A percentile compares a stretch with the other conserved stretches of the same genome.
Conservation (phyloP, 305 asterid species). For the Withania somnifera region DNA sequence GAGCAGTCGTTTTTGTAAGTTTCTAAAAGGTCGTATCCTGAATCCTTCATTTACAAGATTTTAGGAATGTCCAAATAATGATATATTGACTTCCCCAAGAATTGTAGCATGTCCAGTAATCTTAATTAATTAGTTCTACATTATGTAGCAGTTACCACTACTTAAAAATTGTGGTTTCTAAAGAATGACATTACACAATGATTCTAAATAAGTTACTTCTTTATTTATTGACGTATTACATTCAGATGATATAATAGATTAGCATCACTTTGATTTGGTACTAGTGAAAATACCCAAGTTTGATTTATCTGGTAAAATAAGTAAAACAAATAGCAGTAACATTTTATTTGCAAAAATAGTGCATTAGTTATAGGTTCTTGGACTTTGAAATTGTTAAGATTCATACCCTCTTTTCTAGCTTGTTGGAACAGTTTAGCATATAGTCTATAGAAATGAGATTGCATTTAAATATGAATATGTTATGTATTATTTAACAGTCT, state of each 20-base stretch:
- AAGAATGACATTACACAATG: neutral
- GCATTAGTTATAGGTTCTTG: neutral
- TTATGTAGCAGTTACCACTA: neutral
- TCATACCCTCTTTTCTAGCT: neutral
- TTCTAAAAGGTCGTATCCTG: neutral
- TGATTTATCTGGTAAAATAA: neutral
- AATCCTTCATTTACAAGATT: neutral
- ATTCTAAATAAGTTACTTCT: neutral
- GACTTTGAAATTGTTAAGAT: neutral
- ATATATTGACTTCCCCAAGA: neutral
- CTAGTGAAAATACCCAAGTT: neutral
- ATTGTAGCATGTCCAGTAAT: neutral
- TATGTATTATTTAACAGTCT: constrained; percentile 38
- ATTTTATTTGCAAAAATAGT: neutral
- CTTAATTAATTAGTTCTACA: neutral
- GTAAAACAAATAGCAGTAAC: neutral
- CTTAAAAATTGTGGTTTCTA: neutral
- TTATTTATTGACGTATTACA: neutral
- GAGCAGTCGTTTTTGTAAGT: neutral
- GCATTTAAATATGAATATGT: neutral
- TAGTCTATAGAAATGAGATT: neutral
- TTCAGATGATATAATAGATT: neutral
- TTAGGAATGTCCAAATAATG: neutral
- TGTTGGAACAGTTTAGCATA: neutral
- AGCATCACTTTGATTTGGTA: neutral